phyloP scores from a whole-genome alignment of 805 yeast species.

The Starmerella roubikii region DNA sequence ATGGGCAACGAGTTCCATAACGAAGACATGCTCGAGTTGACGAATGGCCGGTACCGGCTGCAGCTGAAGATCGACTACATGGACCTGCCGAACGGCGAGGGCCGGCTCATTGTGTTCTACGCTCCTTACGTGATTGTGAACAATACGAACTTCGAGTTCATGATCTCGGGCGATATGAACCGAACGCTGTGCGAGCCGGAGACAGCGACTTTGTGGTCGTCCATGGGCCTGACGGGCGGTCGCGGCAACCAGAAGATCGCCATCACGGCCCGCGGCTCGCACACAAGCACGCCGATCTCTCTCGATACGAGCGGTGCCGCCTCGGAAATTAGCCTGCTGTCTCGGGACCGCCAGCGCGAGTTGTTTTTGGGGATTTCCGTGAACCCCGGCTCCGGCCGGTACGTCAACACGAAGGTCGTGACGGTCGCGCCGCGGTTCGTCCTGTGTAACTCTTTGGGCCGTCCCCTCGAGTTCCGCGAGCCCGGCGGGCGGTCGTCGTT shows the following conservation, averaged over 20 bases:
- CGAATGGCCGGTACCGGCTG: conserved; percentile 55
- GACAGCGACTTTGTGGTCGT: conserved; percentile 74
- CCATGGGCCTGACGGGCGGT: conserved; percentile 41
- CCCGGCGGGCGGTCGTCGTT: conserved; percentile 19
- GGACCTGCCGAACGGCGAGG: conserved; percentile 17
- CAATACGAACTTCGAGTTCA: conserved; percentile 56
- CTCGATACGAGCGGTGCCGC: conserved; percentile 85
- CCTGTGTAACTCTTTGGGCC: conserved; percentile 45
- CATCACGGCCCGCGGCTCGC: conserved; percentile 38
- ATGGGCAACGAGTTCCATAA: conserved; percentile 38
- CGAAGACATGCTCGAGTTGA: conserved; percentile 31
- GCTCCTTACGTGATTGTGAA: conserved; percentile 78
- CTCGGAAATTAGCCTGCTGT: conserved; percentile 37
- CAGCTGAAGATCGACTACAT: conserved; percentile 53
- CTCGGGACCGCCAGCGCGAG: conserved; percentile 32
- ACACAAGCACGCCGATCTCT: conserved; percentile 59
- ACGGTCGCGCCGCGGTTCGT: conserved; percentile 74
- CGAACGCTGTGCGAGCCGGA: conserved; percentile 32
- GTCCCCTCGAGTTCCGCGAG: conserved; percentile 32
- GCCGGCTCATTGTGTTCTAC: conserved; percentile 34
- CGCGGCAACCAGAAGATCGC: conserved; percentile 48
- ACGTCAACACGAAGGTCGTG: conserved; percentile 60
- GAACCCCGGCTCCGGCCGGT: conserved; percentile 75
- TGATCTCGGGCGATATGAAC: conserved; percentile 42
- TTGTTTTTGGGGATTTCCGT: conserved; percentile 52